Evolutionary conservation across 495 filamentous ascomycete genomes (phyloP).

Genomic region (Chaetomium cochliodes): DNA sequence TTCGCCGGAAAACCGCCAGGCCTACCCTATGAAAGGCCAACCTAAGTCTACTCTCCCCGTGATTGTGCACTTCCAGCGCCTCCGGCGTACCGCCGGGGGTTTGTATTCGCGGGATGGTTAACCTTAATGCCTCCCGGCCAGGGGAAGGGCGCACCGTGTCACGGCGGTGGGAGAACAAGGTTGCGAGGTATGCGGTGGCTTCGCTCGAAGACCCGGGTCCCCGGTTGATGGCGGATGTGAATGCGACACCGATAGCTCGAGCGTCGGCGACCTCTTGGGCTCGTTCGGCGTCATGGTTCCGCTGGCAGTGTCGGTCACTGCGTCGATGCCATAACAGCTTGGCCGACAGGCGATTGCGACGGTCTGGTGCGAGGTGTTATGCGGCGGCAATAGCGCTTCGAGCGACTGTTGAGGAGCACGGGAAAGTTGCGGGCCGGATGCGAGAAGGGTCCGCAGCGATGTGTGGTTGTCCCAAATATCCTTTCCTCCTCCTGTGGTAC

Average conservation of each 20-base stretch:
- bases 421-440: neutral
- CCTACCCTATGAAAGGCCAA: neutral
- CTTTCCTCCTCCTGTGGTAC: slow-evolving; percentile 20
- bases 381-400: slow-evolving; percentile 10
- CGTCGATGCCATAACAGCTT: slow-evolving; percentile 28
- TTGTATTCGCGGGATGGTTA: neutral
- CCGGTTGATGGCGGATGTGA: slow-evolving; percentile 18
- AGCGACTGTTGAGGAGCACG: neutral
- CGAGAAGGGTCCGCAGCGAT: slow-evolving; percentile 19
- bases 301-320: slow-evolving; percentile 33
- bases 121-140: slow-evolving; percentile 22
- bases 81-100: neutral
- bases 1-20: neutral
- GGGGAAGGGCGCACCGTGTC: slow-evolving; percentile 22
- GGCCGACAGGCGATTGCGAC: slow-evolving; percentile 15
- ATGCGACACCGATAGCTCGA: slow-evolving; percentile 26
- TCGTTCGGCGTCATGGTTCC: slow-evolving; percentile 52
- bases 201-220: slow-evolving; percentile 1
- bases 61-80: neutral
- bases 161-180: slow-evolving; percentile 23
- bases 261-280: slow-evolving; percentile 37
- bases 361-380: slow-evolving; percentile 17
- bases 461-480: slow-evolving; percentile 2
- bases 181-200: slow-evolving; percentile 29
- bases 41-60: neutral